These are phyloP conservation scores for Escallonia herrerae DNA, from an alignment of 129 eudicot species.

Conservation along the genomic window DNA sequence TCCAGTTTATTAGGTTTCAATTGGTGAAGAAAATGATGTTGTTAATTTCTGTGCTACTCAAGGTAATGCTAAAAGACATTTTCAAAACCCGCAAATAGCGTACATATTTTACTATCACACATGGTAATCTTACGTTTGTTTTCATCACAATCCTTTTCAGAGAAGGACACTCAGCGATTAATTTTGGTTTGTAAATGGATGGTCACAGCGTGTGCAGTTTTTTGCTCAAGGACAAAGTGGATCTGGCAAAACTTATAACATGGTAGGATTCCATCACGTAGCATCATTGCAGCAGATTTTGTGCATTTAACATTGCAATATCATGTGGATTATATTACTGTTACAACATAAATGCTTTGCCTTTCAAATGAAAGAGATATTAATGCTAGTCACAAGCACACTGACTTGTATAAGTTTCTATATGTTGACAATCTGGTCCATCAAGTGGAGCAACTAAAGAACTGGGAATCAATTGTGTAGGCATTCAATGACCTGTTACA, in stretches of 20 bases:
- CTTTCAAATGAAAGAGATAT: no score
- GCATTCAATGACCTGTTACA: conserved; percentile 75
- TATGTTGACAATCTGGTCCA: conserved; percentile 49
- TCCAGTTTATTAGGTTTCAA: no score
- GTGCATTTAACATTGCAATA: no score
- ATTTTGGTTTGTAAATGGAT: conserved; percentile 87
- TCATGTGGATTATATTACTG: no score
- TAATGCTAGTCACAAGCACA: neutral
- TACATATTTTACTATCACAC: neutral
- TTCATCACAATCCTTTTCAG: conserved; percentile 25
- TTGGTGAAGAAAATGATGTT: neutral
- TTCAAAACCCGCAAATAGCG: no score
- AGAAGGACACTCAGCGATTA: conserved; percentile 66
- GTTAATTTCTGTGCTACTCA: conserved; percentile 36
- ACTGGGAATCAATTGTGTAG: conserved; percentile 70
- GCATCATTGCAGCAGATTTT: no score
- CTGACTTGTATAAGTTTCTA: neutral
- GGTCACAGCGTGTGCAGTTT: conserved; percentile 84
- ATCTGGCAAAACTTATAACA: conserved; percentile 86
- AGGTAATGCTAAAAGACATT: conserved; percentile 25
- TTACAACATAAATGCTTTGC: no score
- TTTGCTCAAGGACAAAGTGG: conserved; percentile 94
- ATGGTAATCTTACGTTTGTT: neutral
- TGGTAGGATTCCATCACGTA: conserved; percentile 37
- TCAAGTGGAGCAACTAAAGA: conserved; percentile 50